Evolutionary conservation across 2,329 filamentous ascomycete species (phyloP), one percentile per base, ranked within the genome.

Genomic region (Alternaria longipes): DNA sequence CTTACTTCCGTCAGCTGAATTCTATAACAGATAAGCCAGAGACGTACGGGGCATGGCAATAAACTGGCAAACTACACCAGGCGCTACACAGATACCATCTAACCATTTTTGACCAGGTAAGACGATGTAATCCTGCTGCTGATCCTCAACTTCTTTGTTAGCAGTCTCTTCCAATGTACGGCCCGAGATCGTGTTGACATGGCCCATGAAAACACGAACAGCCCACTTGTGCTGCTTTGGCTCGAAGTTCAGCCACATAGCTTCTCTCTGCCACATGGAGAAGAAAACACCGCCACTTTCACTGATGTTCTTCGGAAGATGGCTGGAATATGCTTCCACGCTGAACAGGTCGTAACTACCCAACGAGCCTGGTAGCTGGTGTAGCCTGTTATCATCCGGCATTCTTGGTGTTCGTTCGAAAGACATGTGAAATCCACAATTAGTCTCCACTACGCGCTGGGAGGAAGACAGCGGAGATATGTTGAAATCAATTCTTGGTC

Each of bases 191-290:
- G 34, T 8, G 8, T 56, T 56, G n/a, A 50, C 24, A 11, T 36
- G 34, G 2, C 34, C 44, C 3, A 50, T 16, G 6, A 50, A 56
- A 12, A 56, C 9, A 3, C 44, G 44, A 2, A 55, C 53, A 1
- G 24, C 53, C 40, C 46, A 47, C 2, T 32, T 47, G 0, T 22
- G 8, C 22, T 30, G 16, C 11, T 2, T 18, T 0, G 28, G 47
- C 28, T 24, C 0, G 28, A 30, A 56, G 3, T 20, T 49, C 18
- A 50, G 5, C 44, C 54, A 56, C 54, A 56, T 56, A 1, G 54
- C 54, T 6, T 56, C 54, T 8, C 54, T n/a, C 14, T 56, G 54
- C 44, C 54, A 56, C 44, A 56, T 50, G 1, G 54, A 22, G 4
- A 56, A 42, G 26, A 56, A 50, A 0, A 56, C 16, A 4, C 54